Base-by-base conservation (phyloP, 129 eudicot genomes). In the Ambrosia artemisiifolia region DNA sequence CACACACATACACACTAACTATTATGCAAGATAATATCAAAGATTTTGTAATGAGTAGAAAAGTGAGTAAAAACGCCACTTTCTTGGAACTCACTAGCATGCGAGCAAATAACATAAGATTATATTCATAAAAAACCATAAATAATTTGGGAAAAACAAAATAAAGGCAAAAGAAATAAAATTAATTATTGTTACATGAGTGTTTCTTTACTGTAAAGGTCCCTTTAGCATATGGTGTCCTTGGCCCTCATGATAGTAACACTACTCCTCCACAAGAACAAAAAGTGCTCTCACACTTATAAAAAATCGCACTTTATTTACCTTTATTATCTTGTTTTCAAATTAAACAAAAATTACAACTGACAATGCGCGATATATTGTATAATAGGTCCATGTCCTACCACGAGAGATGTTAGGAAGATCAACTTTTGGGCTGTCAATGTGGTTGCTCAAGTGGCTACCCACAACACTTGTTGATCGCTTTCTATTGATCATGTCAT, bases 381-480 rank as follows among this genome's bases (percentile, higher is more conserved):
- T 2, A 56, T 32, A 59, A 73, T 79, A 92, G 98, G 96, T 94
- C 18, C 98, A 94, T 75, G 85, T 94, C 78, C 85, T 94, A 69
- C 98, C 98, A 71, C 82, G 92, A 85, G 98, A 90, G 80, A 84
- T 94, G 97, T 83, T 94, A 40, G 98, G 98, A 50, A 84, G 75
- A 81, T 94, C 98, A 35, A 94, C 98, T 84, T 94, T 94, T 63
- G 98, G 89, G 83, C 53, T 94, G 85, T 94, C 97, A 81, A 94
- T 94, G 98, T 94, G 95, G 89, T 75, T 94, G 76, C 95, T 94
- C 74, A 90, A 90, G 91, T 94, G 98, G 98, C 69, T 94, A 12
- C 98, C 96, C 49, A 72, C 90, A 72, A 81, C 84, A 72, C 82
- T 88, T 44, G 98, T 90, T 49, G 98, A 94, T 75, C 76, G 86